Conservation (phyloP, 108 stramenopile species). For the Cafeteria roenbergensis region DNA sequence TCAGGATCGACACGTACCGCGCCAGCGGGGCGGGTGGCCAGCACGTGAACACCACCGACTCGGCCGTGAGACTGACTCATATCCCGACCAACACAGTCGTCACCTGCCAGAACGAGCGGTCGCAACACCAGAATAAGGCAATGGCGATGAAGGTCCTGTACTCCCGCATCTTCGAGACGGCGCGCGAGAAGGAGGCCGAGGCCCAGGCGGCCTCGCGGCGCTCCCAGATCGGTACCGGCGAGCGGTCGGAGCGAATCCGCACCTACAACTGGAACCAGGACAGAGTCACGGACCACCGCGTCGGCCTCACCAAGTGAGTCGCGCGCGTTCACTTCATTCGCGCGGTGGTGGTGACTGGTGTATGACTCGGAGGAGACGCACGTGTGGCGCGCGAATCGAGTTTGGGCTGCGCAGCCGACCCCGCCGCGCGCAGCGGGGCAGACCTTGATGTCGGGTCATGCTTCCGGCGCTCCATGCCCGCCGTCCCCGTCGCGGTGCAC, state of each 20-base stretch:
- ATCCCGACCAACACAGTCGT: conserved; percentile 86
- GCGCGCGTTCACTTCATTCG: background rate
- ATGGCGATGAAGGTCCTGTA: conserved; percentile 75
- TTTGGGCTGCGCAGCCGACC: too few species aligned
- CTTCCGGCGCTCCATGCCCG: too few species aligned
- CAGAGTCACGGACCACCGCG: conserved; percentile 85
- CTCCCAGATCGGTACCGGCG: conserved; percentile 57
- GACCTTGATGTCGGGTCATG: too few species aligned
- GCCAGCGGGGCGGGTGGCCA: conserved; percentile 90
- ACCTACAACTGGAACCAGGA: conserved; percentile 96
- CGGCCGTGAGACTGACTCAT: conserved; percentile 90
- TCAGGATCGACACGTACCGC: conserved; percentile 73
- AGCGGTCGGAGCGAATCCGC: conserved; percentile 81
- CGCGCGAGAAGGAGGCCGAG: conserved; percentile 38
- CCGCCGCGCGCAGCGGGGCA: too few species aligned
- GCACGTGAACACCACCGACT: conserved; percentile 98
- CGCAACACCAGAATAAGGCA: conserved; percentile 84
- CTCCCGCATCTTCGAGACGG: conserved; percentile 57
- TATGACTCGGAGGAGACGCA: too few species aligned
- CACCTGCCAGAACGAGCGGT: conserved; percentile 86
- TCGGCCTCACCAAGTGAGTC: conserved; percentile 29
- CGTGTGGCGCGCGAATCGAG: too few species aligned
- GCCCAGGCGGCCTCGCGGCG: conserved; percentile 28
- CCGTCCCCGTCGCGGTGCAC: too few species aligned
- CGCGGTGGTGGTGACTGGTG: background rate